Base-by-base conservation (phyloP, 2,329 filamentous ascomycete genomes). In the Botryotinia convoluta region DNA sequence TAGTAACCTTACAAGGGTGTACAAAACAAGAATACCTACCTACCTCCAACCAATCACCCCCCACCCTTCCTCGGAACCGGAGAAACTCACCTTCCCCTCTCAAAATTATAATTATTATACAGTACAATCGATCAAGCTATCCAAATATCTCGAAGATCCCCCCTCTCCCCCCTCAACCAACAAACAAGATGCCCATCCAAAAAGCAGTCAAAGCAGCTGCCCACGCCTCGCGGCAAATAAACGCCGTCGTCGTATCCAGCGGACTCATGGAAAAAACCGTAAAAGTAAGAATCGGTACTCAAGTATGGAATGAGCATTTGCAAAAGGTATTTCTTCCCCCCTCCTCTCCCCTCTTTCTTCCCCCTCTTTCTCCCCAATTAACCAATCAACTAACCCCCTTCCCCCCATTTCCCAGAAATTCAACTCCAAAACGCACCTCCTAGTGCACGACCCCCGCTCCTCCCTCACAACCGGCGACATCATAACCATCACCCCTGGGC, bases 231-330 rank as follows among this genome's bases (percentile, higher is more conserved):
- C 65, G 74, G 18, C 68, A 69, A 44, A 76, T 79, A 32, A 79
- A 77, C 65, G 80, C 79, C 75, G 89, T 95, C 59, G 93, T 95
- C 37, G 88, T 95, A 68, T 93, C 92, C 60, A 90, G 92, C 10
- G 93, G 93, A 32, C 86, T 91, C 74, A 94, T 94, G 91, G 84
- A 89, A 74, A 93, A 91, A 83, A 94, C 92, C 4, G 92, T 94
- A 73, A 94, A 93, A 83, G 93, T 95, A 75, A 88, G 90, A 77
- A 86, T 95, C 22, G 90, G 91, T 69, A 88, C 87, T 22, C 88
- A 90, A 80, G 87, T 89, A 80, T 95, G 91, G 91, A 92, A 95
- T 81, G 87, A 86, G 74, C 86, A 87, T 75, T 87, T 95, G 72
- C 87, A 90, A 81, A 95, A 95, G 86, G 92, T 93, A 81, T 71